phyloP scores from a whole-genome alignment of 768 basidiomycete genomes.

The Lepiota subincarnata region DNA sequence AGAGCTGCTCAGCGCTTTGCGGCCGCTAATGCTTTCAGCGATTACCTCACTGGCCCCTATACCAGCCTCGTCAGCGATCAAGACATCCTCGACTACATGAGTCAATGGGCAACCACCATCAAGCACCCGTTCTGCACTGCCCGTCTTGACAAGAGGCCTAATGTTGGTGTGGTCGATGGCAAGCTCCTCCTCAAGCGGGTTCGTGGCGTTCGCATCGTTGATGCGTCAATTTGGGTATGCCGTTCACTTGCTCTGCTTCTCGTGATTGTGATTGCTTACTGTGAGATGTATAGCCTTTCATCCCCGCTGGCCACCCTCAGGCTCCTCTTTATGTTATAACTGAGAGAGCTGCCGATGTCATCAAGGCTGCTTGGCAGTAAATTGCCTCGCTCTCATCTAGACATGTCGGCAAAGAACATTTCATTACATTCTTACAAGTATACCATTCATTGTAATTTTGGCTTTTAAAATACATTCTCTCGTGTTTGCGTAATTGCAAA shows the following conservation, averaged over 20 bases:
- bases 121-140: constrained; percentile 26
- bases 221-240: constrained; percentile 24
- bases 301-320: constrained; percentile 24
- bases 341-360: constrained; percentile 26
- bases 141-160: constrained; percentile 18
- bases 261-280: neutral
- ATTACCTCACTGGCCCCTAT: constrained; percentile 21
- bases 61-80: constrained; percentile 14
- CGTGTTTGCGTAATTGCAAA: no score
- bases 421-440: neutral
- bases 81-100: constrained; percentile 19
- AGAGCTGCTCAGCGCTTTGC: constrained; percentile 18
- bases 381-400: neutral
- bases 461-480: no score
- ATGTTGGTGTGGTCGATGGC: constrained; percentile 27
- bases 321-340: constrained; percentile 24
- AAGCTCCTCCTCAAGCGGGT: constrained; percentile 25
- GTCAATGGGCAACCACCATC: constrained; percentile 15
- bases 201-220: constrained; percentile 27
- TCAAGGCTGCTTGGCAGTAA: constrained; percentile 17
- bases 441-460: neutral
- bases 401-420: neutral
- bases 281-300: constrained; percentile 16
- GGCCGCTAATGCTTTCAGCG: constrained; percentile 20
- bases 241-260: neutral